These are phyloP conservation scores for Metarhizium robertsii DNA, from an alignment of 2,329 filamentous ascomycete genomes.

Conservation along the genomic window DNA sequence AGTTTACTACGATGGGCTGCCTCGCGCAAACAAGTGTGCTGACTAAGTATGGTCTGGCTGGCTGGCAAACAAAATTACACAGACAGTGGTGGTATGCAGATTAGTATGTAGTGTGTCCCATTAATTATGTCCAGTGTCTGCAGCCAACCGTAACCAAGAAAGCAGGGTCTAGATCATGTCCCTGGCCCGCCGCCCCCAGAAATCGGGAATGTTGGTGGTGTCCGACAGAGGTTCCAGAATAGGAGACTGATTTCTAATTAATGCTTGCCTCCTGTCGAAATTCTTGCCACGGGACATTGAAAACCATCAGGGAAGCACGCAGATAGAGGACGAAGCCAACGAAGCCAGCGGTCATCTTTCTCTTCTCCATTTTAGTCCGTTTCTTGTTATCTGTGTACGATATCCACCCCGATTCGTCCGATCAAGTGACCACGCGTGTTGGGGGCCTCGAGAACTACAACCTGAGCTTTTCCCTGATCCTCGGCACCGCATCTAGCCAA, in stretches of 20 bases:
- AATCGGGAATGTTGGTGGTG: not conserved
- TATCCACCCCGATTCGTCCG: not conserved
- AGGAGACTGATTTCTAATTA: constrained; percentile 9
- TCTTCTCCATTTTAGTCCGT: not conserved
- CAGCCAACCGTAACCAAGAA: not conserved
- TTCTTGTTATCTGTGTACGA: not conserved
- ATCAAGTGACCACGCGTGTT: constrained; percentile 3
- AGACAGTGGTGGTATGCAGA: not conserved
- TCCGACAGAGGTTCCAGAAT: constrained; percentile 6
- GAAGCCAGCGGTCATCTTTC: not conserved
- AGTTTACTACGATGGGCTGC: too few relatives aligned
- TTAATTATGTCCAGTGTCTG: not conserved
- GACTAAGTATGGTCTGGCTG: not conserved
- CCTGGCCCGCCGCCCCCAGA: not conserved
- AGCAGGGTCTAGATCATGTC: not conserved
- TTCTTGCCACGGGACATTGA: not conserved
- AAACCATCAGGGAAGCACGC: not conserved
- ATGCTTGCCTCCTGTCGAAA: not conserved
- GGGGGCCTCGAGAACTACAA: not conserved
- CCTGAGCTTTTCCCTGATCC: not conserved
- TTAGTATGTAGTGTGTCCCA: not conserved
- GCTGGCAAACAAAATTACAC: not conserved
- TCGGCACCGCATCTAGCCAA: not conserved
- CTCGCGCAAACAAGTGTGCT: too few relatives aligned
- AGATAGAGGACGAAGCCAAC: not conserved